Base-by-base conservation (phyloP, 2,329 filamentous ascomycete species). In the Colletotrichum truncatum region DNA sequence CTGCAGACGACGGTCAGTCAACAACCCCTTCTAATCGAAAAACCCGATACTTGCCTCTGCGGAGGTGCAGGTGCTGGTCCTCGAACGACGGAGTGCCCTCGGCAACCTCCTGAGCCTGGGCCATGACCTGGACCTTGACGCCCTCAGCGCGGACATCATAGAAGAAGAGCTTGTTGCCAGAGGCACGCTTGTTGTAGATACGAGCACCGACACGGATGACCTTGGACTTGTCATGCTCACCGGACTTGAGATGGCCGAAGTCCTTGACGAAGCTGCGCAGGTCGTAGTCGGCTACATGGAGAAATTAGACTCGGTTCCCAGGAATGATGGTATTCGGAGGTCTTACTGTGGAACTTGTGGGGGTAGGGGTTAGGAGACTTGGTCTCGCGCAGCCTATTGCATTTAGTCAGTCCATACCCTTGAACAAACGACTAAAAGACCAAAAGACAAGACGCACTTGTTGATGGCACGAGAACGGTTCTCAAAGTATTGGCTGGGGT, bases 151-250 rank as follows among this genome's bases (percentile, higher is more conserved):
- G 89, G 74, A 95, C 86, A 79, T 97, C 94, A 82, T 97, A 98
- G 84, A 98, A 98, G 74, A 92, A 88, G 64, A 98, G 87, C 85
- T 97, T 97, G 78, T 87, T 85, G 61, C 94, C 94, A 6, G 92
- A 88, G 0, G 90, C 82, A 70, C 95, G 91, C 84, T 93, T 94
- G 78, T 92, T 93, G 82, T 96, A 97, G 78, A 99, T 93, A 75
- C 96, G 89, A 45, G 92, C 93, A 67, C 92, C 95, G 43, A 98
- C 83, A 67, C 89, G 86, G 69, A 98, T 86, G 73, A 89, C 85
- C 77, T 90, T 89, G 66, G 94, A 90, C 79, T 91, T 89, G 78
- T 89, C 86, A 68, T 88, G 85, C 79, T 99, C 94, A 73, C 96
- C 96, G 69, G 93, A 97, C 87, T 94, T 93, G 79, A 98, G 88